Evolutionary conservation across 257 asterid genomes (phyloP).

Genomic region (Solanum medicagineum): DNA sequence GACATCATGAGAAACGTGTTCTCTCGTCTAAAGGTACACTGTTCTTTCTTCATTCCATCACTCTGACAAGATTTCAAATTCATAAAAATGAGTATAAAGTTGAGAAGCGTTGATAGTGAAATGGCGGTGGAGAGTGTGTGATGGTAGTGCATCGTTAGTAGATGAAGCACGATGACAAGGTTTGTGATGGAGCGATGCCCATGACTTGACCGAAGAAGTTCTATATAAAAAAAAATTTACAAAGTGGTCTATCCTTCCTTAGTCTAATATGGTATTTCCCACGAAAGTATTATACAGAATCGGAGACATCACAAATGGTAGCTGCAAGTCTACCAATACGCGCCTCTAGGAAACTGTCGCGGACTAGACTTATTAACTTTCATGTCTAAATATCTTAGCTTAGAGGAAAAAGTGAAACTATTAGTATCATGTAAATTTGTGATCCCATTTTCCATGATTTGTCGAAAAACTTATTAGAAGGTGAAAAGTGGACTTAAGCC

Average conservation of each 20-base stretch:
- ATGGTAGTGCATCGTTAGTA: background rate
- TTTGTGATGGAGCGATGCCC: background rate
- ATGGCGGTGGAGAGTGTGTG: background rate
- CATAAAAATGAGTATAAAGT: no score
- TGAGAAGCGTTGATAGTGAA: background rate
- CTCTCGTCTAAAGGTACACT: conserved; percentile 74
- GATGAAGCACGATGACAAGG: background rate
- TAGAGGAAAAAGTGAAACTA: background rate
- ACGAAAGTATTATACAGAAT: background rate
- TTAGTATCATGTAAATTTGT: background rate
- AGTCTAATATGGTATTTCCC: background rate
- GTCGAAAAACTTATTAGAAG: background rate
- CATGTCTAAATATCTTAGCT: background rate
- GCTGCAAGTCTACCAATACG: background rate
- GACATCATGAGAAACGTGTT: conserved; percentile 48
- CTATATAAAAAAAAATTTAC: background rate
- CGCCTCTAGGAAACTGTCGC: background rate
- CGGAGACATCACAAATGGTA: background rate
- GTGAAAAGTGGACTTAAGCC: background rate
- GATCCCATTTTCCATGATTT: background rate
- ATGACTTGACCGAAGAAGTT: background rate
- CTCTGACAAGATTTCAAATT: background rate
- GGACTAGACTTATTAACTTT: background rate
- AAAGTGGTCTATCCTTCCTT: background rate
- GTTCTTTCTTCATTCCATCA: background rate